Percentiles rank a stretch among this genome's conserved stretches.
These are phyloP conservation scores for Guadua angustifolia DNA, from an alignment of 176 grass and related monocot genomes.

Conservation along the genomic window DNA sequence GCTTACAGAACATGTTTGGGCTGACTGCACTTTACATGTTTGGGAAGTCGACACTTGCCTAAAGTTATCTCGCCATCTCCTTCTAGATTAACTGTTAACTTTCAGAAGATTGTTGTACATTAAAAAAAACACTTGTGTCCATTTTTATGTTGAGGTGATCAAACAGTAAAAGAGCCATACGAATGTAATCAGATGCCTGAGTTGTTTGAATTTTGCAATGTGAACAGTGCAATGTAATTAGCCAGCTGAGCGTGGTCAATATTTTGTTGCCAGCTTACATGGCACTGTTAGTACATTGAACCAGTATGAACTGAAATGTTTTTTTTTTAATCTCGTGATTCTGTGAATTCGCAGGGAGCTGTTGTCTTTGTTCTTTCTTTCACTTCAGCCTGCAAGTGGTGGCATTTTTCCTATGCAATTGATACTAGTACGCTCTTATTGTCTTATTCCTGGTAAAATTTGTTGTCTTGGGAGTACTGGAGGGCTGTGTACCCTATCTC, in stretches of 20 bases:
- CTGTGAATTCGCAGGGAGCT: slow-evolving; percentile 18
- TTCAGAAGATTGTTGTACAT: slow-evolving; percentile 3
- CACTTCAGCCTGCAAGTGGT: not conserved
- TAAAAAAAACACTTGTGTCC: not conserved
- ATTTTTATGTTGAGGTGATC: not conserved
- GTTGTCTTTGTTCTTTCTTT: not conserved
- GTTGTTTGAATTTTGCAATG: not conserved
- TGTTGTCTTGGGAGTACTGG: not conserved
- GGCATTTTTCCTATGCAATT: not conserved
- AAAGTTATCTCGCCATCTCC: not conserved
- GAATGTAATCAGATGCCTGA: not conserved
- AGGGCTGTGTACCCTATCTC: not conserved
- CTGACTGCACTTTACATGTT: not conserved
- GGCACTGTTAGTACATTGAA: not conserved
- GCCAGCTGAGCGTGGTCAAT: not conserved
- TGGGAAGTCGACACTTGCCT: slow-evolving; percentile 17
- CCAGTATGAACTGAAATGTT: not conserved
- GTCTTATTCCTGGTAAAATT: not conserved
- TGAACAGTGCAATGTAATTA: slow-evolving; percentile 25
- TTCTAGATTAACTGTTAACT: slow-evolving; percentile 26
- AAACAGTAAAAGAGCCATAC: not conserved
- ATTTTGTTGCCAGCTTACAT: slow-evolving; percentile 24
- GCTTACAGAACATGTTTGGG: too few species aligned
- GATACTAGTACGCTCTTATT: not conserved
- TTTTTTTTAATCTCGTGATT: not conserved